Evolutionary conservation across 768 basidiomycete species (phyloP).

Genomic region (Boletus sensibilis): DNA sequence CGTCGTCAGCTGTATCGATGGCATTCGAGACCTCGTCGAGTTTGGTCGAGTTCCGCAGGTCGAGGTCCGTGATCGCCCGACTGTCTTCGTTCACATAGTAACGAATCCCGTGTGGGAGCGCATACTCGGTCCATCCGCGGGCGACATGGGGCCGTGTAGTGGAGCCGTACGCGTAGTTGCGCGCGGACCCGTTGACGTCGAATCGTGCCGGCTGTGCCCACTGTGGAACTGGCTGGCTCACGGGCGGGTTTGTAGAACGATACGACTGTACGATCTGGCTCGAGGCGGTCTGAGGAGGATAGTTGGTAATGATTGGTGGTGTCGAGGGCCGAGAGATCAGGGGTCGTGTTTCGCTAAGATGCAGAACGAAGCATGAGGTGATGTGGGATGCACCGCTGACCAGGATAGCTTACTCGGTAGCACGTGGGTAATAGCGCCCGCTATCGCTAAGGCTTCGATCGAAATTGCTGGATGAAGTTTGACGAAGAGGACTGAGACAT

Average conservation of each 20-base stretch:
- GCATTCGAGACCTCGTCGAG: constrained; percentile 43
- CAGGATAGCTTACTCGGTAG: constrained; percentile 26
- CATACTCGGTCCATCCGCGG: constrained; percentile 74
- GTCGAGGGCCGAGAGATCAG: constrained; percentile 43
- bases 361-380: not conserved
- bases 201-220: constrained; percentile 28
- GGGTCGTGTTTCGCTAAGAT: constrained; percentile 51
- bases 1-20: constrained; percentile 31
- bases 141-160: constrained; percentile 19
- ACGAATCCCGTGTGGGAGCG: constrained; percentile 66
- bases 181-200: constrained; percentile 32
- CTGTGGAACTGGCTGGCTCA: constrained; percentile 30
- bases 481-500: constrained; percentile 15
- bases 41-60: constrained; percentile 52
- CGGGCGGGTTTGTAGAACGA: constrained; percentile 14
- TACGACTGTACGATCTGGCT: constrained; percentile 27
- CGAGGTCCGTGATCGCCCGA: constrained; percentile 67
- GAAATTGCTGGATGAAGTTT: constrained; percentile 17
- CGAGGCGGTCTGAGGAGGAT: constrained; percentile 17
- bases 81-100: constrained; percentile 69
- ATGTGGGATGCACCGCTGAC: no score
- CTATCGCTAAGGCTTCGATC: constrained; percentile 17
- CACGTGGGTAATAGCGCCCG: constrained; percentile 9
- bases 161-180: constrained; percentile 28
- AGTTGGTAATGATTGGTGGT: constrained; percentile 28